Base-by-base conservation (phyloP, 108 stramenopile genomes). In the Pseudonitzschia delicatissima region DNA sequence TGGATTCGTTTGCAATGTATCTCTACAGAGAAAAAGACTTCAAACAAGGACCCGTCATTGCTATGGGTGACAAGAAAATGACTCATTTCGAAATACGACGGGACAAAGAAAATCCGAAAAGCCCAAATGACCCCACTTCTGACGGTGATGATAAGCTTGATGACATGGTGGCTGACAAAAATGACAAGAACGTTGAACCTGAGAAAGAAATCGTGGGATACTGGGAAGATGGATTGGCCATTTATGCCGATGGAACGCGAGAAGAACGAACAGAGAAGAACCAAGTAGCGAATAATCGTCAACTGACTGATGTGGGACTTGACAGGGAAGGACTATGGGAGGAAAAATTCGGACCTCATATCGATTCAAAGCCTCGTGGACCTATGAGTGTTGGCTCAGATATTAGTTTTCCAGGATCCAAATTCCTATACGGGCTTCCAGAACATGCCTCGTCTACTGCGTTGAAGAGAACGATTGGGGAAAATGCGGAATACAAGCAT, bases 311-410 rank as follows among this genome's bases (percentile, higher is more conserved):
- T 48, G 8, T 49, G 15, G 69, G 76, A n/a, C 61, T 83, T 35
- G 88, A 91, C 45, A 76, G 71, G 45, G 88, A 91, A 26, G 96
- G 89, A n/a, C 68, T 92, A 44, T 96, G 95, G 94, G 91, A 92
- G 57, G 99, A 99, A 75, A 86, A 72, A 31, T 98, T 98, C 76
- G 70, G 74, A 8, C 77, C 82, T 20, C 99, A 99, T 77, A 67
- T 66, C 4, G 99, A 99, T 72, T 70, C 76, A 63, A 94, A 94
- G 69, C 94, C 93, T 1, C 57, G 89, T 66, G 99, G 99, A 8
- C 95, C 96, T 25, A 97, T 85, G 79, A 91, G 90, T 55, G 95
- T 99, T 25, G 99, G 99, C 5, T 77, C 96, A 58, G 98, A 99
- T 76, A 70, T 98, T 33, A 61, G 60, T 20, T 99, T 98, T 74